Evolutionary conservation across 1,284 basidiomycete genomes (phyloP).

Genomic region (Puccinia hordei): DNA sequence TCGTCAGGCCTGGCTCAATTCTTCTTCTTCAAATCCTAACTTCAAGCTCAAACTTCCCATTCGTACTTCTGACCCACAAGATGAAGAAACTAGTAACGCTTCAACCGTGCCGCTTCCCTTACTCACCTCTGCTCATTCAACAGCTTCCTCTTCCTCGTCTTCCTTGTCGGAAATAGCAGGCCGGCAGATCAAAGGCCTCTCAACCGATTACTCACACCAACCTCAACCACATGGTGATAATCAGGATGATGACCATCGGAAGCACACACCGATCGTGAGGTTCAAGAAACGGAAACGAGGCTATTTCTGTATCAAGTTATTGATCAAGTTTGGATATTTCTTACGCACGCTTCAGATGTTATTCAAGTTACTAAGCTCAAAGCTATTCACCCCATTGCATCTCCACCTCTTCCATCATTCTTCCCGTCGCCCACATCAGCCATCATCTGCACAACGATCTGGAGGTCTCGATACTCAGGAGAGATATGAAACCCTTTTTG

Average conservation of each 20-base stretch:
- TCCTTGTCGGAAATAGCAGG: neutral
- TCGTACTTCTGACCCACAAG: neutral
- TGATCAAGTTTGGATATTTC: conserved; percentile 29
- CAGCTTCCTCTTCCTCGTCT: neutral
- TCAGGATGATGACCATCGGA: neutral
- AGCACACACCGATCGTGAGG: neutral
- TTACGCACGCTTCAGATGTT: conserved; percentile 22
- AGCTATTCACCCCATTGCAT: neutral
- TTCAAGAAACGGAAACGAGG: conserved; percentile 14
- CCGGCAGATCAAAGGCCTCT: too few species aligned
- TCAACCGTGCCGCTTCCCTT: neutral
- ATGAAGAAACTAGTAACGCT: neutral
- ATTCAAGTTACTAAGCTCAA: neutral
- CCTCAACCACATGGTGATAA: neutral
- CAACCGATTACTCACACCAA: too few species aligned
- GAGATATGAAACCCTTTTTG: too few species aligned
- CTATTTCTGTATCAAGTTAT: conserved; percentile 28
- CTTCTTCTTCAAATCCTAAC: neutral
- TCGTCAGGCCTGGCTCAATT: neutral
- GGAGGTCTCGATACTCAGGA: too few species aligned
- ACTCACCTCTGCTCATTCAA: neutral
- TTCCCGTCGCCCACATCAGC: neutral
- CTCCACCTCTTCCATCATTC: neutral
- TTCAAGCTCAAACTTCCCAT: conserved; percentile 20
- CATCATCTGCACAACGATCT: too few species aligned